phyloP scores from a whole-genome alignment of 2,329 filamentous ascomycete genomes.

The Ophiostoma sp. region DNA sequence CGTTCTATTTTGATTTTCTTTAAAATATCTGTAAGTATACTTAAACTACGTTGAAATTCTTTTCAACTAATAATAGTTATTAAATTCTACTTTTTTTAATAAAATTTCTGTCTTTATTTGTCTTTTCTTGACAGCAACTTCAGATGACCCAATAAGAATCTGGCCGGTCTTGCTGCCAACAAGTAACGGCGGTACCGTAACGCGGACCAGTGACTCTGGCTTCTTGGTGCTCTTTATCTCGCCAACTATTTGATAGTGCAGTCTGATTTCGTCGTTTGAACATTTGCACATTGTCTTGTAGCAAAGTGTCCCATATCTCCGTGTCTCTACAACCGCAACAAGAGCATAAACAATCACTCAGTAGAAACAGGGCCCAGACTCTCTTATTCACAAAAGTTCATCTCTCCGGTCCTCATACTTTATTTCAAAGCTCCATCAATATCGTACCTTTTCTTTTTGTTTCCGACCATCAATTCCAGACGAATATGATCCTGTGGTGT shows the following conservation, averaged over 20 bases:
- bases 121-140: background rate
- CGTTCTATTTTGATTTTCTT: background rate
- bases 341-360: background rate
- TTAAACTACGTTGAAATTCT: no score
- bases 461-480: slow-evolving; percentile 8
- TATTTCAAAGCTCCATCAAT: background rate
- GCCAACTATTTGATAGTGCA: background rate
- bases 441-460: background rate
- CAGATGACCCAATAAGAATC: background rate
- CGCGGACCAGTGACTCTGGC: background rate
- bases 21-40: no score
- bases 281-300: background rate
- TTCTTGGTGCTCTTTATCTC: background rate
- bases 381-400: background rate
- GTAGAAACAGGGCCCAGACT: background rate
- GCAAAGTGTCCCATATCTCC: background rate
- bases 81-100: no score
- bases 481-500: background rate
- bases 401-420: background rate
- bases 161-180: background rate
- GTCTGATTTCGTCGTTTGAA: background rate
- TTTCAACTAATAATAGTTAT: no score
- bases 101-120: background rate
- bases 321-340: background rate
- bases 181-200: background rate